Conservation (phyloP, 2,329 filamentous ascomycete species). For the Sordariomycetes sp. region DNA sequence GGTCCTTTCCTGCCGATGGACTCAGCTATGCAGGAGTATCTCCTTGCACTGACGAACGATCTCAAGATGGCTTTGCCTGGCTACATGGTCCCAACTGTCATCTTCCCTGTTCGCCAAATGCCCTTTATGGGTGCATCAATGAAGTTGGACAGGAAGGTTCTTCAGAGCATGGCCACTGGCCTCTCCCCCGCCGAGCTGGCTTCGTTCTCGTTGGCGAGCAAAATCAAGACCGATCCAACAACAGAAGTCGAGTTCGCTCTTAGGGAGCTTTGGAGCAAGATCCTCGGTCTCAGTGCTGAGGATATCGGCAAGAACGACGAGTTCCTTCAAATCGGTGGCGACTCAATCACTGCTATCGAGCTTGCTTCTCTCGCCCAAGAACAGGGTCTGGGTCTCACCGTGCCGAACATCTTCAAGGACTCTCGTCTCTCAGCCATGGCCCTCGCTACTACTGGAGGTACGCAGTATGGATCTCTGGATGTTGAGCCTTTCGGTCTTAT, state of each 20-base stretch:
- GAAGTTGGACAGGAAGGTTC: constrained; percentile 8
- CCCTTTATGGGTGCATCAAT: constrained; percentile 6
- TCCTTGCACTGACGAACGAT: background rate
- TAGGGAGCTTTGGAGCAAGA: constrained; percentile 1
- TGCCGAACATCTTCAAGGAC: constrained; percentile 1
- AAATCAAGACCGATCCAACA: background rate
- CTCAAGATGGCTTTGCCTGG: constrained; percentile 2
- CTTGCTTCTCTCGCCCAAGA: constrained; percentile 4
- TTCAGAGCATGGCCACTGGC: background rate
- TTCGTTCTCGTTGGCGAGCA: background rate
- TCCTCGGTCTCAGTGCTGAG: constrained; percentile 3
- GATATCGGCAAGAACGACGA: constrained; percentile 5
- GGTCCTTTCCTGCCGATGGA: constrained; percentile 1
- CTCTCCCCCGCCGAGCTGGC: background rate
- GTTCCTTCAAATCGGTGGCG: constrained; percentile 9
- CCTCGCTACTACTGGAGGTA: background rate
- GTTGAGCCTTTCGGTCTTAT: background rate
- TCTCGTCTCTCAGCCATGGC: constrained; percentile 1
- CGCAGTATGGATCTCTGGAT: background rate
- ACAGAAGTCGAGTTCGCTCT: constrained; percentile 1
- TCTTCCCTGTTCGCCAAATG: constrained; percentile 4
- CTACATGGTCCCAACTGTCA: constrained; percentile 8
- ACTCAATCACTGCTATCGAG: constrained; percentile 7
- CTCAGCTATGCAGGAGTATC: background rate
- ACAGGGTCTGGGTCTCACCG: background rate